Percentiles rank a stretch among this genome's conserved stretches.
Conservation (phyloP, 139 green algal genomes). For the Tetradesmus obliquus region DNA sequence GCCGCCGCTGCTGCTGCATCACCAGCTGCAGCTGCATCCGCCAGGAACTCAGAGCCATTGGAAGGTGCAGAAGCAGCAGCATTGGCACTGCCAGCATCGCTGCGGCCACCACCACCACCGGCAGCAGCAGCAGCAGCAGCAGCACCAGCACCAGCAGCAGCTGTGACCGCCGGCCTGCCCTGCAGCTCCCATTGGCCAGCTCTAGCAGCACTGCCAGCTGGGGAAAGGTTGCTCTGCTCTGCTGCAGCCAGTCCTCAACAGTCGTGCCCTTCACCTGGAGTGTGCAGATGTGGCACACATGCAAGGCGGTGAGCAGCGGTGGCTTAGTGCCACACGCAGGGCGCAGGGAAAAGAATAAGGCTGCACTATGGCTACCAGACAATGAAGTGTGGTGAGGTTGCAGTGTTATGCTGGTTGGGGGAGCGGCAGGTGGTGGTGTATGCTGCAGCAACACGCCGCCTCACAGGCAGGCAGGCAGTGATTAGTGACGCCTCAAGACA, state of each 20-base stretch:
- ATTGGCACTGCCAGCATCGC: too few species aligned
- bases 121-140: too few species aligned
- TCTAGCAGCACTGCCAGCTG: neutral
- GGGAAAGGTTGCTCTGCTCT: neutral
- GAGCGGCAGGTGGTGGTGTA: too few species aligned
- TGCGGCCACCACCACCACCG: too few species aligned
- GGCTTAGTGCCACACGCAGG: neutral
- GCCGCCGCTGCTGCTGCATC: neutral
- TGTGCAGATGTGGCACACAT: too few species aligned
- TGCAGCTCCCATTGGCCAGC: neutral
- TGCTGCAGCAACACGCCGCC: too few species aligned
- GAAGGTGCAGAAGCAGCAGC: too few species aligned
- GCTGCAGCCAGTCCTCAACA: neutral
- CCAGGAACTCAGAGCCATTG: neutral
- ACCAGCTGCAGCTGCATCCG: neutral
- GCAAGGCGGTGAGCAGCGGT: too few species aligned
- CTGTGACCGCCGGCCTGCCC: neutral
- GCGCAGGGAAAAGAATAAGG: neutral
- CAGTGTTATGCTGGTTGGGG: too few species aligned
- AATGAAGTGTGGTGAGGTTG: too few species aligned
- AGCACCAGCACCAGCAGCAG: neutral
- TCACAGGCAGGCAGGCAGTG: too few species aligned
- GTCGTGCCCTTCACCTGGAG: neutral
- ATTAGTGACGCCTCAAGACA: too few species aligned
- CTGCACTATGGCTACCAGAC: neutral